Percentiles rank a stretch among this genome's conserved stretches.
phyloP scores from a whole-genome alignment of 345 rosid species.

The Populus ilicifolia region DNA sequence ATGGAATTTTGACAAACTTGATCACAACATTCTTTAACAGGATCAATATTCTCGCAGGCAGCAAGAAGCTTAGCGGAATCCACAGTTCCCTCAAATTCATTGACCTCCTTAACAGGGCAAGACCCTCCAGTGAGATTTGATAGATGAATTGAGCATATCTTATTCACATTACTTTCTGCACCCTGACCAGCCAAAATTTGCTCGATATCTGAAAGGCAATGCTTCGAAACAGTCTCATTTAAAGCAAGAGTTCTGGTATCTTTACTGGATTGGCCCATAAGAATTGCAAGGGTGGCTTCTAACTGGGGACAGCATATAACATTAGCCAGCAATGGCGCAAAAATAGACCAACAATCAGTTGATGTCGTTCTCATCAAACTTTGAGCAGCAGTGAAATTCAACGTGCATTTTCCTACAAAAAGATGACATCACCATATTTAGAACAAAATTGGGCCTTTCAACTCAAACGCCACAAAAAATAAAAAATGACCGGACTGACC shows the following conservation, averaged over 20 bases:
- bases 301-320: slow-evolving; percentile 97
- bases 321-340: slow-evolving; percentile 83
- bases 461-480: background rate
- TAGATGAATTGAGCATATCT: slow-evolving; percentile 56
- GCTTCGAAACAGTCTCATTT: slow-evolving; percentile 55
- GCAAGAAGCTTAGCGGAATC: slow-evolving; percentile 68
- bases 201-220: slow-evolving; percentile 81
- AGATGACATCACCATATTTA: background rate
- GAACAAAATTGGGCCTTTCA: slow-evolving; percentile 3
- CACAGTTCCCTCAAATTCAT: slow-evolving; percentile 61
- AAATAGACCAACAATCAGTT: slow-evolving; percentile 65
- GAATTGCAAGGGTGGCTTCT: slow-evolving; percentile 68
- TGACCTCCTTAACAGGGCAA: slow-evolving; percentile 73
- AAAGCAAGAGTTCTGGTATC: slow-evolving; percentile 62
- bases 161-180: slow-evolving; percentile 48
- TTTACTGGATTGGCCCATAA: slow-evolving; percentile 76
- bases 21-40: slow-evolving; percentile 88
- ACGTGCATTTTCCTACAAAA: slow-evolving; percentile 59
- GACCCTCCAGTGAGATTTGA: slow-evolving; percentile 77
- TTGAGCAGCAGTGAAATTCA: slow-evolving; percentile 70
- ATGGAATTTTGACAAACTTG: slow-evolving; percentile 79
- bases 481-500: slow-evolving; percentile 38
- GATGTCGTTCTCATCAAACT: slow-evolving; percentile 74
- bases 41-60: slow-evolving; percentile 73
- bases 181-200: slow-evolving; percentile 76